Conservation (phyloP, 1,284 basidiomycete species). For the Cutaneotrichosporon sp. region DNA sequence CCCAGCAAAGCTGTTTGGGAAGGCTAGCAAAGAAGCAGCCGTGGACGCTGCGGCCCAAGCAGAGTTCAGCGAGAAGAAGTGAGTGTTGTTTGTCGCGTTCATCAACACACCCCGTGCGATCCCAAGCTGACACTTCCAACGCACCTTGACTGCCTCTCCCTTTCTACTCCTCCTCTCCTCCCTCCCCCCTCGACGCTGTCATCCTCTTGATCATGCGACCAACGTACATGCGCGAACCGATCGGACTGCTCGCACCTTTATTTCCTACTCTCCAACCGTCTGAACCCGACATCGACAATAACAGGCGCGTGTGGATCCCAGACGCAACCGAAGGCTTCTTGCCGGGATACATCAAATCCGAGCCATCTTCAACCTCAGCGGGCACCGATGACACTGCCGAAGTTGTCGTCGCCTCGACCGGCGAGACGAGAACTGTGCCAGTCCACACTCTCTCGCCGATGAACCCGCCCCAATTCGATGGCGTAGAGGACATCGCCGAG, state of each 20-base stretch:
- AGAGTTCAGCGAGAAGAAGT: conserved; percentile 93
- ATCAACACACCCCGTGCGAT: conserved; percentile 13
- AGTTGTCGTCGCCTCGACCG: conserved; percentile 47
- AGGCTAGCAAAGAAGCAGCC: conserved; percentile 41
- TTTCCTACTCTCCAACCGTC: conserved; percentile 7
- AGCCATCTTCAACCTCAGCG: conserved; percentile 29
- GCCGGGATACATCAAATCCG: conserved; percentile 53
- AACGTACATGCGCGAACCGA: background rate
- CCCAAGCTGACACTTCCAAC: conserved; percentile 4
- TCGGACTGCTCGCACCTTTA: conserved; percentile 7
- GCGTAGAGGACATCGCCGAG: conserved; percentile 97
- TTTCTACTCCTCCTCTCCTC: background rate
- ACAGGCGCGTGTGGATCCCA: conserved; percentile 53
- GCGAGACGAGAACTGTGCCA: conserved; percentile 62
- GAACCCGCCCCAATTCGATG: conserved; percentile 99
- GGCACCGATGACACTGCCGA: conserved; percentile 40
- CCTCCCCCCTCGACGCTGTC: no score
- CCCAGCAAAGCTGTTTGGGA: conserved; percentile 36
- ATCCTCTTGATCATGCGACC: background rate
- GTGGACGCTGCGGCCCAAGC: conserved; percentile 77
- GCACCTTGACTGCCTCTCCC: conserved; percentile 17
- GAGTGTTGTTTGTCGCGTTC: conserved; percentile 21
- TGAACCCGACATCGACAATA: conserved; percentile 10
- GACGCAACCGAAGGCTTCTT: conserved; percentile 49
- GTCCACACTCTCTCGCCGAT: conserved; percentile 83